Evolutionary conservation across 2,329 filamentous ascomycete genomes (phyloP), one percentile per base, ranked within the genome.

Genomic region (Botrytis sinoallii): DNA sequence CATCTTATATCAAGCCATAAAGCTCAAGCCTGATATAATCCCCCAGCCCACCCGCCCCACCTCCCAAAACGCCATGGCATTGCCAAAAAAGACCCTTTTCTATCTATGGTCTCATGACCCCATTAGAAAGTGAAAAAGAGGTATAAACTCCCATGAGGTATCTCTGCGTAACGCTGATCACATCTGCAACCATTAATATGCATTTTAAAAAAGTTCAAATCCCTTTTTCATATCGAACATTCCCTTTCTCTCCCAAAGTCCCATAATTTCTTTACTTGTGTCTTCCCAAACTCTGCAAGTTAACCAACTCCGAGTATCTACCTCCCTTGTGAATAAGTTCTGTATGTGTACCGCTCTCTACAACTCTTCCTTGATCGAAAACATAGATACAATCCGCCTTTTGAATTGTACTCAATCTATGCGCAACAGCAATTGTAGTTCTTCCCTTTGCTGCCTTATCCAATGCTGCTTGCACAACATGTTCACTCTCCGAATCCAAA

Each of bases 321-420:
- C 92, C 92, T 76, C 90, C 89, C 80, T 86, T 87, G 77, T 85
- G 87, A 87, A 93, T 90, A 78, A 95, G 81, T 80, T 94, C 92
- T 0, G 84, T 79, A 81, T 98, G 95, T 14, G 90, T 94, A 8
- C 95, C 95, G 77, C 89, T 88, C 85, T 98, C 95, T 1, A 97
- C 92, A 61, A 98, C 89, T 74, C 89, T 88, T 12, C 95, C 96
- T 79, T 93, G 91, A 82, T 98, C 95, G 81, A 98, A 96, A n/a
- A 98, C 95, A 77, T 97, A 98, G 78, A 98, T 98, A 67, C 95
- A 85, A 81, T 98, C 95, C 0, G 95, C 95, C 81, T 96, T 95
- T 81, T 97, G 94, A 75, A 98, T 98, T 0, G 96, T 98, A 80
- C 91, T 94, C 9, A 99, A 85, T 38, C 96, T 88, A 83, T 99